Evolutionary conservation across 2,329 filamentous ascomycete genomes (phyloP), one percentile per base, ranked within the genome.

Genomic region (Bertia moriformis): DNA sequence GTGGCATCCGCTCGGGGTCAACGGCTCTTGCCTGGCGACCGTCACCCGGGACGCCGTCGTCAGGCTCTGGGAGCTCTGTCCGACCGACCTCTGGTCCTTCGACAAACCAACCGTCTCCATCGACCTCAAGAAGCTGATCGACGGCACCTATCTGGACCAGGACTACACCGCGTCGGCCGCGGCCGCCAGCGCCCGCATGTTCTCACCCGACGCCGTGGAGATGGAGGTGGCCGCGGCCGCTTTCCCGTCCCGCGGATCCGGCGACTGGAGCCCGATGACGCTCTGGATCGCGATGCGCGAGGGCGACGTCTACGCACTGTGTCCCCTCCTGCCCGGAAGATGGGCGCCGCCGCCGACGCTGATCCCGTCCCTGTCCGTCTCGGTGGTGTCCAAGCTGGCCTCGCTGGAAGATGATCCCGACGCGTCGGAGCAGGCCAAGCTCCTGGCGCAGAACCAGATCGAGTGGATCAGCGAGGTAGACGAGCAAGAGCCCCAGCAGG

Each of bases 201-300:
- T 93, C 50, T 94, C 87, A 1, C 83, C 87, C 0, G 88, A 96
- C 54, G 75, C 74, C 2, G 79, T 93, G 42, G 88, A 96, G 54
- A 93, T 98, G 80, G 84, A 95, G 52, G 86, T 93, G 17, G 86
- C 87, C 3, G 80, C 88, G 2, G 87, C 88, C 38, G 84, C 78
- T 54, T 98, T 98, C 61, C 66, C 71, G 22, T 64, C 63, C 12
- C 67, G 69, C 45, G 67, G 66, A 24, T 71, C 73, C 4, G 15
- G 15, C 15, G 87, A 86, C 40, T 98, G 91, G 91, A 83, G 86
- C 4, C 77, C 88, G 7, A 95, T 95, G 83, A 96, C 91, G 0
- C 67, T 98, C 10, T 98, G 89, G 85, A 66, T 96, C 39, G 87
- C 88, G n/a, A 98, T 95, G 83, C 76, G 77, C 24, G 83, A 86